Percentiles rank a stretch among this genome's conserved stretches.
These are phyloP conservation scores for Lepraria neglecta DNA, from an alignment of 495 filamentous ascomycete species.

Conservation along the genomic window DNA sequence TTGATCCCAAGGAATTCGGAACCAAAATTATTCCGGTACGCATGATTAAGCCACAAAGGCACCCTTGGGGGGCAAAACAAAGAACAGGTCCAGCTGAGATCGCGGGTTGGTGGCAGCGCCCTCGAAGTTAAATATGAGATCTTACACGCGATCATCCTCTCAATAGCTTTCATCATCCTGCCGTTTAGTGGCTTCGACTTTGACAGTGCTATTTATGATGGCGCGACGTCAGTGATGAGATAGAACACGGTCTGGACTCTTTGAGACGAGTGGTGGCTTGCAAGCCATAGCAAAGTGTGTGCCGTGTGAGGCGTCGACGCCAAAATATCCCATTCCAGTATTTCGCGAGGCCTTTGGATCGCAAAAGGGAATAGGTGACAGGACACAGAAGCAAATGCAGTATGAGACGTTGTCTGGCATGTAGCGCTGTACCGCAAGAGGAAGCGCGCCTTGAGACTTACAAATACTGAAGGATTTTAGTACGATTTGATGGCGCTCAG, in stretches of 20 bases:
- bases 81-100: slow-evolving; percentile 1
- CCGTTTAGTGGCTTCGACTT: background rate
- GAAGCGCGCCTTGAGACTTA: background rate
- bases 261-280: background rate
- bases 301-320: slow-evolving; percentile 9
- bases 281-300: background rate
- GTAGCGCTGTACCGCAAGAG: slow-evolving; percentile 10
- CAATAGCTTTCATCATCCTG: slow-evolving; percentile 1
- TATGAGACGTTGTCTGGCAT: slow-evolving; percentile 1
- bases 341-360: background rate
- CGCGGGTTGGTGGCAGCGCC: background rate
- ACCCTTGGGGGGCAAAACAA: no score
- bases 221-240: slow-evolving; percentile 11
- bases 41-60: slow-evolving; percentile 3
- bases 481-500: slow-evolving; percentile 1
- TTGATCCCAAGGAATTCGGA: background rate
- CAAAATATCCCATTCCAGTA: slow-evolving; percentile 6
- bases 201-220: slow-evolving; percentile 8
- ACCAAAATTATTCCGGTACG: background rate
- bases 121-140: slow-evolving; percentile 1
- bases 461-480: slow-evolving; percentile 3
- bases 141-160: background rate
- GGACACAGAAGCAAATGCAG: background rate
- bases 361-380: background rate
- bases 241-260: background rate